Conservation (phyloP, 805 yeast genomes). For the Saccharomycopsis babjevae region DNA sequence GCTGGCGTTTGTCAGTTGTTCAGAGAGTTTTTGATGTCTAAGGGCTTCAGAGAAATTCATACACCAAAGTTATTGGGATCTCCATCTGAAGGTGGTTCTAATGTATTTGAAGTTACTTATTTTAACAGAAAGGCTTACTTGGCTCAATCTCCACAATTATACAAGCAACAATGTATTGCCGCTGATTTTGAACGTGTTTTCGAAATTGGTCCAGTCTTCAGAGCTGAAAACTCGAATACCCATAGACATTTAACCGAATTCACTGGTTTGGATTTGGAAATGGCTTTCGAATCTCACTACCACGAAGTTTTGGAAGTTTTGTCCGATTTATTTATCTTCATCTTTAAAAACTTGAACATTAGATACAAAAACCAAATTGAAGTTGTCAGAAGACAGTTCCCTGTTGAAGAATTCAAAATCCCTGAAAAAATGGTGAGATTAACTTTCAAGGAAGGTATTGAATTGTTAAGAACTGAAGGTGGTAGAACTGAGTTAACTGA, state of each 20-base stretch:
- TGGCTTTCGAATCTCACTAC: slow-evolving; percentile 97
- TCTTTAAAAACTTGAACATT: slow-evolving; percentile 71
- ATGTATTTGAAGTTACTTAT: slow-evolving; percentile 87
- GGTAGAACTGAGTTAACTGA: slow-evolving; percentile 66
- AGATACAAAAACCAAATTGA: slow-evolving; percentile 82
- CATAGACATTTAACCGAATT: slow-evolving; percentile 99
- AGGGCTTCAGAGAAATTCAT: slow-evolving; percentile 82
- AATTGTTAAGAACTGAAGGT: slow-evolving; percentile 78
- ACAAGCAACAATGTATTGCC: slow-evolving; percentile 93
- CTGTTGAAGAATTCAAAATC: slow-evolving; percentile 93
- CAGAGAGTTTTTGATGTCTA: slow-evolving; percentile 69
- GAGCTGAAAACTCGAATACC: slow-evolving; percentile 98
- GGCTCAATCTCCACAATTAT: slow-evolving; percentile 97
- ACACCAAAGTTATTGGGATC: slow-evolving; percentile 94
- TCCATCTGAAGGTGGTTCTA: slow-evolving; percentile 96
- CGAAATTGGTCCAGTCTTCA: slow-evolving; percentile 95
- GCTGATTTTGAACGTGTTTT: slow-evolving; percentile 95
- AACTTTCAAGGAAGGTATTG: slow-evolving; percentile 85
- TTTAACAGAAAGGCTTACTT: slow-evolving; percentile 87
- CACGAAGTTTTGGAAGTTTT: slow-evolving; percentile 70
- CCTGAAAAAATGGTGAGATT: slow-evolving; percentile 89
- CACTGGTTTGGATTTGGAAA: slow-evolving; percentile 93
- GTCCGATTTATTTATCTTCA: slow-evolving; percentile 72
- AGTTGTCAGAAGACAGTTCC: slow-evolving; percentile 84
- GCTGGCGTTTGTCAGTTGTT: slow-evolving; percentile 81